Conservation (phyloP, 495 filamentous ascomycete species). For the Aspergillus bertholletiae region DNA sequence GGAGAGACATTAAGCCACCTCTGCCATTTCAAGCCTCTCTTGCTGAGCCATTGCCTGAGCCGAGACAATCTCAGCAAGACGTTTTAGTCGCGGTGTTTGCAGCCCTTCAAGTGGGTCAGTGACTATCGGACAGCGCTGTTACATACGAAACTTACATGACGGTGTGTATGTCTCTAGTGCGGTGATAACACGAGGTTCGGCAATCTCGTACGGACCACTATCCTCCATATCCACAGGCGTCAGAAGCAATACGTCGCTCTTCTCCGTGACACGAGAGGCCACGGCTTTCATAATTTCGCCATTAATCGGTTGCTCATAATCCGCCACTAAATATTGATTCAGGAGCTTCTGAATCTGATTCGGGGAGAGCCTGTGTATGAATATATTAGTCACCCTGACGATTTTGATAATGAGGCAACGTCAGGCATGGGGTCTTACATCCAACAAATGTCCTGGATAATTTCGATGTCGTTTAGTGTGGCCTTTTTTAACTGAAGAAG, state of each 20-base stretch:
- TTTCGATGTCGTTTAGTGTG: constrained; percentile 98
- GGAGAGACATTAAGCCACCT: constrained; percentile 27
- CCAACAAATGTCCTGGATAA: constrained; percentile 99
- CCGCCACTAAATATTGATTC: constrained; percentile 97
- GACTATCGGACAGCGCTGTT: background rate
- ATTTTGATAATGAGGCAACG: background rate
- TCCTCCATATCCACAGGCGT: constrained; percentile 98
- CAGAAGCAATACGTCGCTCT: constrained; percentile 92
- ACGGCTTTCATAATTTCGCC: constrained; percentile 99
- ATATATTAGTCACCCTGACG: constrained; percentile 7
- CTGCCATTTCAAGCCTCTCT: constrained; percentile 68
- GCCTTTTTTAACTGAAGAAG: constrained; percentile 98
- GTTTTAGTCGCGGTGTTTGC: constrained; percentile 90
- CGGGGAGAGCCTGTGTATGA: constrained; percentile 73
- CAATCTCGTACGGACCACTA: constrained; percentile 98
- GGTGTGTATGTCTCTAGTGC: constrained; percentile 97
- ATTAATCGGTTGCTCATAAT: constrained; percentile 99
- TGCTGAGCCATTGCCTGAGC: constrained; percentile 92
- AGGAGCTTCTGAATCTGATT: constrained; percentile 99
- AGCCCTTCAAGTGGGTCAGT: constrained; percentile 56
- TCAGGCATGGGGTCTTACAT: constrained; percentile 59
- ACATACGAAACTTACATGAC: constrained; percentile 61
- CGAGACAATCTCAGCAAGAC: constrained; percentile 94
- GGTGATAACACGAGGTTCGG: constrained; percentile 91
- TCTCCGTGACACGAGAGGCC: constrained; percentile 93